A percentile compares a stretch with the other conserved stretches of the same genome.
Conservation (phyloP, 2,329 filamentous ascomycete genomes). For the Colletotrichum phormii region DNA sequence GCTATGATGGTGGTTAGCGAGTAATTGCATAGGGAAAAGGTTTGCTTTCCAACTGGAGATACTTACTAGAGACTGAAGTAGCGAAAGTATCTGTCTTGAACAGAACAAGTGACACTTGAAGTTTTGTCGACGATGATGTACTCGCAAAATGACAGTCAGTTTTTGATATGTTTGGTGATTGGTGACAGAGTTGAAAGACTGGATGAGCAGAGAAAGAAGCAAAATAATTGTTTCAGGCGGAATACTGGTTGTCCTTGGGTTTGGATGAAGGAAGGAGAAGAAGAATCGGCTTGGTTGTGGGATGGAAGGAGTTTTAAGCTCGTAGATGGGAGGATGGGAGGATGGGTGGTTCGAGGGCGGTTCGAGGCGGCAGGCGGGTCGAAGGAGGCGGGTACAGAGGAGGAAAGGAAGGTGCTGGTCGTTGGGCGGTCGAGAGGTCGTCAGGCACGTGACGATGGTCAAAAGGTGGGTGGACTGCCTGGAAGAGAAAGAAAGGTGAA, state of each 20-base stretch:
- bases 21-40: rapidly evolving
- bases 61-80: background rate
- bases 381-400: background rate
- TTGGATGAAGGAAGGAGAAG: background rate
- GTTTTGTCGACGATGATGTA: background rate
- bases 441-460: background rate
- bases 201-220: background rate
- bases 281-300: background rate
- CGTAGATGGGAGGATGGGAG: background rate
- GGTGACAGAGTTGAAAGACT: background rate
- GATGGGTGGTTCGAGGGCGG: background rate
- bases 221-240: too few relatives aligned
- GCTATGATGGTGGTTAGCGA: background rate
- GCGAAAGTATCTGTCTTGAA: background rate
- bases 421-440: background rate
- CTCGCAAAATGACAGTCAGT: background rate
- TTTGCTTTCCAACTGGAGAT: too few relatives aligned
- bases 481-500: background rate
- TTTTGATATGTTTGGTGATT: background rate
- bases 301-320: background rate
- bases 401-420: background rate
- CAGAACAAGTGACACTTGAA: background rate
- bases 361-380: background rate
- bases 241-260: too few relatives aligned
- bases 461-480: background rate